Conservation (phyloP, 106 monocot species). For the Dendrobium huoshanense region DNA sequence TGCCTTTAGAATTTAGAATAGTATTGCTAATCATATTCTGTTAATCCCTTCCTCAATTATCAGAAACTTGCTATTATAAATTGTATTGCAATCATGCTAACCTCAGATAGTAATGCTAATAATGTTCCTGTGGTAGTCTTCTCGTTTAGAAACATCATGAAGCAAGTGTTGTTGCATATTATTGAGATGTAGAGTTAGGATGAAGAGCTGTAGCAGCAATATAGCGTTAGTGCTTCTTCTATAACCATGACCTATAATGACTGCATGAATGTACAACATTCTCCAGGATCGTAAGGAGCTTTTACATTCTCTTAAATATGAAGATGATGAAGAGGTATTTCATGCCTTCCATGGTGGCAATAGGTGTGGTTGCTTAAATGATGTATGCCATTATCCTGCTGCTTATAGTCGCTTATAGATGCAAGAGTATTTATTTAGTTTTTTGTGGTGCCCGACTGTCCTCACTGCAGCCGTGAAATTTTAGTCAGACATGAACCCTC, state of each 20-base stretch:
- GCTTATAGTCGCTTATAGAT: background rate
- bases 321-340: conserved; percentile 46
- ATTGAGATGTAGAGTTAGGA: background rate
- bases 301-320: conserved; percentile 64
- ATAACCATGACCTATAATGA: background rate
- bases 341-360: conserved; percentile 31
- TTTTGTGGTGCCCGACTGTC: background rate
- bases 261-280: background rate
- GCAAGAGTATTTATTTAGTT: background rate
- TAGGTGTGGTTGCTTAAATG: conserved; percentile 30
- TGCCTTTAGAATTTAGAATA: background rate
- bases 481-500: conserved; percentile 65
- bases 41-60: background rate
- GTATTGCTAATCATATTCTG: background rate
- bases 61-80: background rate
- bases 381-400: background rate
- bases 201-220: background rate
- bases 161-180: background rate
- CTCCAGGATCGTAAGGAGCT: conserved; percentile 35
- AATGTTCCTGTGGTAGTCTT: background rate
- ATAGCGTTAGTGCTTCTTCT: background rate
- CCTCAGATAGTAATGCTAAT: background rate
- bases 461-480: conserved; percentile 30
- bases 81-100: too few relatives aligned
- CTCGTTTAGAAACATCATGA: background rate